Percentiles rank a stretch among this genome's conserved stretches.
Conservation (phyloP, 176 grass and related monocot genomes). For the Eragrostis curvula region DNA sequence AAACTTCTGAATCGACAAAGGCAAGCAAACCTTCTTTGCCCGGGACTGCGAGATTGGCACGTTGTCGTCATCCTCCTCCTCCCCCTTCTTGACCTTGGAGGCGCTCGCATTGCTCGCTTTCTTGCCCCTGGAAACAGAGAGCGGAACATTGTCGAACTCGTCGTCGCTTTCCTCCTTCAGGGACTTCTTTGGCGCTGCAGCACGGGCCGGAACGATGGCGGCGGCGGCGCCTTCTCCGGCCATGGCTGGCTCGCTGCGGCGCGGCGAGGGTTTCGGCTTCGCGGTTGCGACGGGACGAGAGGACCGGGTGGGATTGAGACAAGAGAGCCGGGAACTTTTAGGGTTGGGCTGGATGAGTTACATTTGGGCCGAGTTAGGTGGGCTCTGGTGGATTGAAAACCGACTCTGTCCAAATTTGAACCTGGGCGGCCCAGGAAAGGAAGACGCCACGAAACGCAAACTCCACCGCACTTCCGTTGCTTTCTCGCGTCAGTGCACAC, state of each 20-base stretch:
- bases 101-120: constrained; percentile 35
- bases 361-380: neutral
- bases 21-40: constrained; percentile 44
- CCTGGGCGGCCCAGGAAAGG: neutral
- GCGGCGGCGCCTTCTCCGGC: constrained; percentile 45
- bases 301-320: neutral
- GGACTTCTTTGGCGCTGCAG: neutral
- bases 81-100: constrained; percentile 40
- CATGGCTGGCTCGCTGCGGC: constrained; percentile 32
- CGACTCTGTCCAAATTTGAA: neutral
- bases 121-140: constrained; percentile 41
- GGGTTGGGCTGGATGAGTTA: neutral
- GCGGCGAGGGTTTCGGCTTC: constrained; percentile 44
- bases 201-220: neutral
- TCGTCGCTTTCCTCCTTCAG: constrained; percentile 16
- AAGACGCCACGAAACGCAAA: neutral
- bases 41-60: constrained; percentile 23
- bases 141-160: constrained; percentile 13
- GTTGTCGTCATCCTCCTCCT: constrained; percentile 17
- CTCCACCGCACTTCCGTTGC: too few relatives aligned
- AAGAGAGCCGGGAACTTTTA: neutral
- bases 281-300: neutral
- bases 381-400: neutral
- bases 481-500: too few relatives aligned
- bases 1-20: neutral